A percentile compares a stretch with the other conserved stretches of the same genome.
Evolutionary conservation across 108 stramenopile genomes (phyloP).

Genomic region (Discostella stelligeroides): DNA sequence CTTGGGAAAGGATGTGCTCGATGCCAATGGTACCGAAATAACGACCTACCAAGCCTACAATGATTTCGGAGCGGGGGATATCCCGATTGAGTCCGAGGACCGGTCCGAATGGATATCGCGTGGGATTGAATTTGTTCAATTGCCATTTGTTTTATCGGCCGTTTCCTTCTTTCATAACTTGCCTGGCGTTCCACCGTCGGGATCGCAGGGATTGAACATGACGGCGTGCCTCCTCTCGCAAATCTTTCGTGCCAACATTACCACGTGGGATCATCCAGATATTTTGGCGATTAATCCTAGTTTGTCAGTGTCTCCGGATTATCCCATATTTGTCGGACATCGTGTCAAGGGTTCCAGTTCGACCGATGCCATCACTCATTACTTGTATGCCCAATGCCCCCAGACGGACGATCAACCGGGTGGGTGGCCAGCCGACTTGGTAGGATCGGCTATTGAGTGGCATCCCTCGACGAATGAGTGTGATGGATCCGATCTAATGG

Average conservation of each 20-base stretch:
- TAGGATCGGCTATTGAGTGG: conserved; percentile 60
- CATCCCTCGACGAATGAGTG: conserved; percentile 54
- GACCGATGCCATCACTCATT: conserved; percentile 65
- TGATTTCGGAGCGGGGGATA: conserved; percentile 85
- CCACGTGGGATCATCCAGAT: conserved; percentile 67
- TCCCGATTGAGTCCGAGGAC: conserved; percentile 59
- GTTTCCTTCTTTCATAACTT: conserved; percentile 81
- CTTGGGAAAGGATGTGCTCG: conserved; percentile 55
- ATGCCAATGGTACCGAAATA: conserved; percentile 18
- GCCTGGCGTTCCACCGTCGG: conserved; percentile 43
- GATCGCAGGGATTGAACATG: conserved; percentile 49
- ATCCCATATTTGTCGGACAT: conserved; percentile 69
- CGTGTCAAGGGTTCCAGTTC: conserved; percentile 72
- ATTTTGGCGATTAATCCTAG: conserved; percentile 49
- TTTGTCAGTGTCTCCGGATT: conserved; percentile 19
- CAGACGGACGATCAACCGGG: conserved; percentile 45
- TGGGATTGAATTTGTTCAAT: conserved; percentile 61
- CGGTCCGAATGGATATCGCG: conserved; percentile 38
- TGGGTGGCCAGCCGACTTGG: conserved; percentile 68
- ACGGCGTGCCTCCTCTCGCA: conserved; percentile 73
- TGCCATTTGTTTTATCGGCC: conserved; percentile 78
- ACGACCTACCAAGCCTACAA: conserved; percentile 37
- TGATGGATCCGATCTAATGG: conserved; percentile 77
- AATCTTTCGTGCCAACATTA: conserved; percentile 75
- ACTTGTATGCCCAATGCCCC: conserved; percentile 44